Evolutionary conservation across 2,329 filamentous ascomycete genomes (phyloP), one percentile per base, ranked within the genome.

Genomic region (Phyllosticta citriasiana): DNA sequence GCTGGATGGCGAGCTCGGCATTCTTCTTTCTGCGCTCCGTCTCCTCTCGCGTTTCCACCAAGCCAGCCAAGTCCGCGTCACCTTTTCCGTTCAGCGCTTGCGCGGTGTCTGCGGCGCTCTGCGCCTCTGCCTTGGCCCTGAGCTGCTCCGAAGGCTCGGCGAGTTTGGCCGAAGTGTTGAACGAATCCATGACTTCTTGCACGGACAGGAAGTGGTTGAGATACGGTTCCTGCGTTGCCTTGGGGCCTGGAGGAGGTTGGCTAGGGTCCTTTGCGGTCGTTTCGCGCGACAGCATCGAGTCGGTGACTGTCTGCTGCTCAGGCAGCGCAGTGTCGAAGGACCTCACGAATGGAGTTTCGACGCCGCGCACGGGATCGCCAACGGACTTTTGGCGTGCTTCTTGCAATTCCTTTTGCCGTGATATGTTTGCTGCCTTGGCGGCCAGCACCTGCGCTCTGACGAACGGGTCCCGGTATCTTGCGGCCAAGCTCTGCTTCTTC

Each of bases 331-430:
- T 83, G 70, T 90, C 87, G 67, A 96, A 86, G 2, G 90, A 92
- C 75, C 90, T 82, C 68, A 96, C 78, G 71, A 96, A 97, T 30
- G 91, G 84, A 16, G 94, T 97, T 47, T 82, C 76, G 63, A 86
- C 80, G 70, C 93, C 94, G 67, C 87, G 83, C 65, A 99, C 80
- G 0, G 91, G 89, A 73, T 95, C 84, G 57, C 93, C 93, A 66
- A 87, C 80, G 54, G 80, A 80, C 55, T 80, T 80, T 62, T 84
- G 79, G 63, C 89, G 85, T 70, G 86, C 79, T 65, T 84, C 77
- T 63, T 84, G 74, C 60, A 97, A 82, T 64, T 85, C 84, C 64
- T 84, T 80, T 69, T 88, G 90, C 57, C 90, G 85, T 69, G 88
- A 83, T 54, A 93, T 73, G 71, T 96, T 96, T 66, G 88, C 89